Conservation (phyloP, 345 rosid genomes). For the Eucalyptus dawsonii region DNA sequence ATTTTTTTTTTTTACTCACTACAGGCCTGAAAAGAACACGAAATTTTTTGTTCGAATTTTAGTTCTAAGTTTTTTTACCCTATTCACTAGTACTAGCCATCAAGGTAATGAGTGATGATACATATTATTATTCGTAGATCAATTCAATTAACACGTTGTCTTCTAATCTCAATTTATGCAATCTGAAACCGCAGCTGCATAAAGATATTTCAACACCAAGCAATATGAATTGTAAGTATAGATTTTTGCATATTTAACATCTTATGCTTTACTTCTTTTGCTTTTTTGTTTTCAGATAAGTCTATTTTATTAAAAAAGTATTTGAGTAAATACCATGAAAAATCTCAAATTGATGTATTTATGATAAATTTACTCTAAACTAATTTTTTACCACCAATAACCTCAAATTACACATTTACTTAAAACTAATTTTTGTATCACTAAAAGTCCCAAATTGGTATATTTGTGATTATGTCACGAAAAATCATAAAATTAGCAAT, state of each 20-base stretch:
- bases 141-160: background rate
- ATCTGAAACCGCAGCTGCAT: background rate
- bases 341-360: no score
- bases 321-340: no score
- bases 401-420: no score
- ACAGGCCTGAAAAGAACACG: background rate
- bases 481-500: no score
- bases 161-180: background rate
- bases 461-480: no score
- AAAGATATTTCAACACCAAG: background rate
- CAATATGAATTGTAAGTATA: no score
- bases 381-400: no score
- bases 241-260: no score
- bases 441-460: rapidly evolving
- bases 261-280: background rate
- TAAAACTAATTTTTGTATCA: no score
- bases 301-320: no score
- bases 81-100: background rate
- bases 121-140: background rate
- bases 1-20: no score
- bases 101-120: background rate
- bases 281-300: background rate
- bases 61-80: background rate
- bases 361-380: rapidly evolving
- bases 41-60: background rate